phyloP scores from a whole-genome alignment of 176 grass and related monocot species.

The Rhynchospora pubera region DNA sequence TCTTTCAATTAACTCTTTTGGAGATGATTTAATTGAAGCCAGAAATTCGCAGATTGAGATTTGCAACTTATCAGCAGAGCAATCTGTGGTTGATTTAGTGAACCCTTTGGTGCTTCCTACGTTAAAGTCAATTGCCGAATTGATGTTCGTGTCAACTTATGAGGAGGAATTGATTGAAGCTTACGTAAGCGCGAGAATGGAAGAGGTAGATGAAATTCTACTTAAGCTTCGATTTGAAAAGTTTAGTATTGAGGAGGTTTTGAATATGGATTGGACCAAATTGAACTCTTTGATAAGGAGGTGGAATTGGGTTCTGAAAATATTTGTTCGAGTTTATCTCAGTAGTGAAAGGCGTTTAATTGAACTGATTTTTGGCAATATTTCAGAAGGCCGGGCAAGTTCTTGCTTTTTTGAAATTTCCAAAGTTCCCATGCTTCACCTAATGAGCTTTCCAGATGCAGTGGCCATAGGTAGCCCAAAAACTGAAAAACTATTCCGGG shows the following conservation, averaged over 20 bases:
- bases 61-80: constrained; percentile 31
- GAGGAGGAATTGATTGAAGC: constrained; percentile 66
- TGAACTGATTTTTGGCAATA: constrained; percentile 62
- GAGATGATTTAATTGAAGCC: constrained; percentile 52
- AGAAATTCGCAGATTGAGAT: constrained; percentile 33
- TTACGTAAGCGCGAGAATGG: constrained; percentile 58
- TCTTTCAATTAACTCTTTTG: constrained; percentile 74
- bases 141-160: constrained; percentile 74
- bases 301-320: constrained; percentile 61
- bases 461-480: constrained; percentile 55
- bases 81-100: constrained; percentile 54
- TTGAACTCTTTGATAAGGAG: constrained; percentile 51
- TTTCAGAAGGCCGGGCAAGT: constrained; percentile 44
- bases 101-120: constrained; percentile 60
- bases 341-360: constrained; percentile 65
- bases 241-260: constrained; percentile 57
- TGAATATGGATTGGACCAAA: constrained; percentile 51
- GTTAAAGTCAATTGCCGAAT: constrained; percentile 60
- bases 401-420: constrained; percentile 82
- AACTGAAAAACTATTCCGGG: constrained; percentile 68
- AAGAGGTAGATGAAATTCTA: constrained; percentile 62
- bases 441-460: constrained; percentile 54
- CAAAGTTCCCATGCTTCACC: constrained; percentile 51
- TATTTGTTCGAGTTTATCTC: constrained; percentile 64
- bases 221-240: constrained; percentile 46